Base-by-base conservation (phyloP, 2,329 filamentous ascomycete species). In the Trichoderma sp. region DNA sequence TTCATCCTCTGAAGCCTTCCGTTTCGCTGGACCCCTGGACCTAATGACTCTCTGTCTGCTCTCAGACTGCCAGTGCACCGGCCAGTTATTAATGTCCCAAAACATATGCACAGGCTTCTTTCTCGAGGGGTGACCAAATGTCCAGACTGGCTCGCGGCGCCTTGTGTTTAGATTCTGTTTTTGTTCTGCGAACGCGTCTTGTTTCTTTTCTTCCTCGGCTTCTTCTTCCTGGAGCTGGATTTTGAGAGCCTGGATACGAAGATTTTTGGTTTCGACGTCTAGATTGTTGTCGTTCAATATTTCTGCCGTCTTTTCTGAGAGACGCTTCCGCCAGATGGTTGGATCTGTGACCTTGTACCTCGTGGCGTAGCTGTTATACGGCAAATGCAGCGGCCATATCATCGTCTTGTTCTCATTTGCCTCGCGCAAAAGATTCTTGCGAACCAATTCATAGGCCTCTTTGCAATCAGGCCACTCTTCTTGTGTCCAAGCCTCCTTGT, bases 81-180 rank as follows among this genome's bases (percentile, higher is more conserved):
- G 86, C 86, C 86, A 88, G 51, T 85, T 82, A 75, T 84, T 80
- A 58, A 88, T 77, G 73, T 79, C 77, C 78, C 86, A 88, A 76
- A 81, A 87, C 6, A 76, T 73, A 60, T 66, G 75, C 63, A 62
- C 74, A 8, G 61, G 71, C 36, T 30, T 70, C 26, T 73, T 75
- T 6, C 73, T 74, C 21, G 70, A 74, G 24, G 78, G 74, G 34
- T 79, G 77, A 4, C 74, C 79, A 75, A 80, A 80, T 11, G 77
- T 74, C 79, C 79, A 80, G 24, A 80, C 64, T 5, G 78, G 74
- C 70, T 83, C 79, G 70, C 79, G 75, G 26, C 75, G 76, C 14
- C 70, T 74, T 11, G 76, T 71, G 60, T 60, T 47, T 15, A 2
- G 24, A 24, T 9, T 39, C 36, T 69, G 64, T 74, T 71, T 30